Conservation (phyloP, 345 rosid genomes). For the Eucalyptus regnans region DNA sequence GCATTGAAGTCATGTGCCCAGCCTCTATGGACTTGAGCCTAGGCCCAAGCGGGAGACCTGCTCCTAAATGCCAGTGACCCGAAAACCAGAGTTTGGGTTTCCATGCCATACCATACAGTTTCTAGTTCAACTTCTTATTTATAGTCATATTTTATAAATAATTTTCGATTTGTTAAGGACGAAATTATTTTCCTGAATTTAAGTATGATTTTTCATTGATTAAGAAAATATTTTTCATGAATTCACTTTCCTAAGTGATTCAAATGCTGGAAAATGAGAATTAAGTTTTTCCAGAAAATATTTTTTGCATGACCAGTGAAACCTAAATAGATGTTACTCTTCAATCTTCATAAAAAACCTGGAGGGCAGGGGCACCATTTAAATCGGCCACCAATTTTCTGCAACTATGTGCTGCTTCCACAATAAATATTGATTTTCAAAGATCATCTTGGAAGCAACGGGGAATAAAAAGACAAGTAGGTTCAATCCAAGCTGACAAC, state of each 20-base stretch:
- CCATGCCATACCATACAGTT: fast-evolving
- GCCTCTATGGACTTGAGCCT: not conserved
- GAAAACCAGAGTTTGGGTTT: not conserved
- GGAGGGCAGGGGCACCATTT: not conserved
- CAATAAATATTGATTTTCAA: not conserved
- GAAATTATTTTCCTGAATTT: not conserved
- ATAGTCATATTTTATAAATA: not conserved
- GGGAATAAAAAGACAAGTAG: not conserved
- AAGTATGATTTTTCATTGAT: not conserved
- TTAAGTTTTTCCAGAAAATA: too few species aligned
- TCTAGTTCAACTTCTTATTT: not conserved
- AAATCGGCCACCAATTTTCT: not conserved
- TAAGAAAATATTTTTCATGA: too few species aligned
- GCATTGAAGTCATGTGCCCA: not conserved
- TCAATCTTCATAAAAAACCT: not conserved
- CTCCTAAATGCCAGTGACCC: not conserved
- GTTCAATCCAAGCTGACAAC: not conserved
- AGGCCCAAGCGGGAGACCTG: not conserved
- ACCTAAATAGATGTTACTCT: not conserved
- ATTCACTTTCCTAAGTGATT: not conserved
- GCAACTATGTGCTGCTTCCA: not conserved
- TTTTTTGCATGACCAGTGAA: too few species aligned
- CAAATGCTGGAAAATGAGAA: too few species aligned
- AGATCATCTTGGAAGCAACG: not conserved
- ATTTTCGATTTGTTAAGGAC: not conserved